These are phyloP conservation scores for Annona squamosa DNA, from an alignment of 164 flowering plant species.

Conservation along the genomic window DNA sequence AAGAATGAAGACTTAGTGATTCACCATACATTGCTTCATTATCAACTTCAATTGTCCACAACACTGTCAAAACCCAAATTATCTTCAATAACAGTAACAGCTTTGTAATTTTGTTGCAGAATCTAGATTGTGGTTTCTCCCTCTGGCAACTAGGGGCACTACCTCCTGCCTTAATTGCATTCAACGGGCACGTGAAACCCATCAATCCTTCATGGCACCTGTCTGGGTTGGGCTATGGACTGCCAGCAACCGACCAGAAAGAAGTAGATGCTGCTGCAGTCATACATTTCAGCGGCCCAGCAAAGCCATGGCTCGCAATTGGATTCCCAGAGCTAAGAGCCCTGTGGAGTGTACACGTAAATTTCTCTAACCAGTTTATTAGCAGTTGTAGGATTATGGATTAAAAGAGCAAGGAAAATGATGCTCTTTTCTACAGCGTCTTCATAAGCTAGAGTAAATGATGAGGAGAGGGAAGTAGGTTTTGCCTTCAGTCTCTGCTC, in stretches of 20 bases:
- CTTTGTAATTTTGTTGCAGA: constrained; percentile 26
- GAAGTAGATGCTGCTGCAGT: constrained; percentile 43
- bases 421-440: constrained; percentile 1
- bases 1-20: too few relatives aligned
- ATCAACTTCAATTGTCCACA: too few relatives aligned
- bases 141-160: constrained; percentile 59
- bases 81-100: too few relatives aligned
- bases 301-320: constrained; percentile 71
- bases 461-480: constrained; percentile 49
- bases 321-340: constrained; percentile 39
- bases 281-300: constrained; percentile 65
- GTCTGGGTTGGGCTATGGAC: constrained; percentile 44
- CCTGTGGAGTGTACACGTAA: constrained; percentile 46
- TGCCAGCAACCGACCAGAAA: constrained; percentile 11
- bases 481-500: constrained; percentile 50
- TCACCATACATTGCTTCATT: too few relatives aligned
- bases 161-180: constrained; percentile 66
- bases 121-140: constrained; percentile 36
- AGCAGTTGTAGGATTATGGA: constrained; percentile 37
- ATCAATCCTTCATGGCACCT: constrained; percentile 60
- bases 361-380: constrained; percentile 43
- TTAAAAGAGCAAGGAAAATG: constrained; percentile 12
- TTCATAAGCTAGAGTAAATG: constrained; percentile 12
- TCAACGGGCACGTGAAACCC: constrained; percentile 47
- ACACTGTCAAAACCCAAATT: too few relatives aligned